A percentile compares a stretch with the other conserved stretches of the same genome.
Conservation (phyloP, 352 stramenopile species). For the Thraustochytrium striatum region DNA sequence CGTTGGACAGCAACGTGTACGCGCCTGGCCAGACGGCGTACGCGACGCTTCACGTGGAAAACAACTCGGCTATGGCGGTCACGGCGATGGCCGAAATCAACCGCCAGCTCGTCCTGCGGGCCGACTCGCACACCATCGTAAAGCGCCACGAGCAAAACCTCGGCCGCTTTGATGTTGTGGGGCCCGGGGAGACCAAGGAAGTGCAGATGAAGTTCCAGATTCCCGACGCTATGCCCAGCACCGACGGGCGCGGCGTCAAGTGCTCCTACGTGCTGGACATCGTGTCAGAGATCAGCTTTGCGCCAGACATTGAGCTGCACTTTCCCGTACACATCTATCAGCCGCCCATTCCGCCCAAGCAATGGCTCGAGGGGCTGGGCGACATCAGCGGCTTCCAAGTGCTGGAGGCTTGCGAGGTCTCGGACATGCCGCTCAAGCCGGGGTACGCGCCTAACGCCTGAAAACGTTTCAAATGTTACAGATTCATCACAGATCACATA, state of each 20-base stretch:
- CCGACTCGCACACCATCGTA: neutral
- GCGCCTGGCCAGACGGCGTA: neutral
- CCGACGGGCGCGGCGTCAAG: neutral
- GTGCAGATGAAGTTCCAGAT: conserved; percentile 31
- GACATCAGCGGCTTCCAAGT: no score
- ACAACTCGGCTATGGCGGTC: conserved; percentile 6
- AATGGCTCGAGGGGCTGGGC: conserved; percentile 18
- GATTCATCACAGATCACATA: no score
- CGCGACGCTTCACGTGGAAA: conserved; percentile 11
- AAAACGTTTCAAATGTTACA: no score
- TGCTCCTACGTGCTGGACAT: conserved; percentile 44
- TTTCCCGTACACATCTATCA: conserved; percentile 33
- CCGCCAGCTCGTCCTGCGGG: neutral
- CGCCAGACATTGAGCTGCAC: conserved; percentile 39
- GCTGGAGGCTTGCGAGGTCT: no score
- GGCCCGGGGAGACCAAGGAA: conserved; percentile 24
- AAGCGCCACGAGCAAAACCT: conserved; percentile 1
- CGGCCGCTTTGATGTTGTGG: conserved; percentile 21
- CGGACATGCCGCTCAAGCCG: conserved; percentile 24
- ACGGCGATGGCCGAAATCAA: conserved; percentile 43
- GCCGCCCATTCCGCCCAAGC: neutral
- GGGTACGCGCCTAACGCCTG: no score
- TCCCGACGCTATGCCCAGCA: conserved; percentile 17
- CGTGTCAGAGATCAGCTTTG: conserved; percentile 21
- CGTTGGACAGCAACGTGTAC: conserved; percentile 43